Conservation (phyloP, 2,329 filamentous ascomycete species). For the Thelonectria olida region DNA sequence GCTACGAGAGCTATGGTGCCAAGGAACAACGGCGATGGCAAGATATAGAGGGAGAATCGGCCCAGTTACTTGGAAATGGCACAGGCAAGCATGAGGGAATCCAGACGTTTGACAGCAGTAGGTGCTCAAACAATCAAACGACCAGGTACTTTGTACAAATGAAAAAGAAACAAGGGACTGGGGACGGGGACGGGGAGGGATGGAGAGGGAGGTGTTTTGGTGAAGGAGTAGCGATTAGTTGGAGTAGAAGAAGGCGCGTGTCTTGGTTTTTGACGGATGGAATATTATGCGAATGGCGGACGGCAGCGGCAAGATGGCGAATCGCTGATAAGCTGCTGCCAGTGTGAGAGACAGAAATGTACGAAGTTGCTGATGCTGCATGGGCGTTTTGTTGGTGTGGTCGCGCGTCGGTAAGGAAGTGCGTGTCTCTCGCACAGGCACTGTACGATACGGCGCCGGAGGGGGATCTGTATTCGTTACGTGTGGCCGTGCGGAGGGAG, state of each 20-base stretch:
- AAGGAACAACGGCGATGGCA: not conserved
- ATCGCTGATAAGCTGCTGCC: slow-evolving; percentile 37
- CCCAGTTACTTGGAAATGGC: not conserved
- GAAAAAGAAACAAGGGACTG: not conserved
- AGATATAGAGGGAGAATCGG: not conserved
- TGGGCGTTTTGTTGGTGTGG: slow-evolving; percentile 10
- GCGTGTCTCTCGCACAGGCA: not conserved
- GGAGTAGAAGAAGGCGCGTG: not conserved
- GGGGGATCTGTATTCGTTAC: slow-evolving; percentile 3
- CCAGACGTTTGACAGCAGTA: not conserved
- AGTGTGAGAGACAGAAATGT: slow-evolving; percentile 5
- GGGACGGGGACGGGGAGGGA: not conserved
- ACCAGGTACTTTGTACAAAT: not conserved
- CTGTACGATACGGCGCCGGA: slow-evolving; percentile 14
- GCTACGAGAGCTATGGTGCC: slow-evolving; percentile 14
- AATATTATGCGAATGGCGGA: slow-evolving; percentile 28
- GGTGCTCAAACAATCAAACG: not conserved
- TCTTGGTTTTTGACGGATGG: slow-evolving; percentile 20
- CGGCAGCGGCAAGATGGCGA: slow-evolving; percentile 29
- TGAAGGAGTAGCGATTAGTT: not conserved
- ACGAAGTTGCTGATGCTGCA: not conserved
- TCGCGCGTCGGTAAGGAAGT: slow-evolving; percentile 13
- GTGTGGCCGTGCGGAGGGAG: slow-evolving; percentile 2
- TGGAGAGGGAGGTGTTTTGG: not conserved
- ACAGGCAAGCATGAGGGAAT: not conserved